Percentiles rank a stretch among this genome's conserved stretches.
Evolutionary conservation across 2,329 filamentous ascomycete species (phyloP).

Genomic region (Ascosphaera acerosa): DNA sequence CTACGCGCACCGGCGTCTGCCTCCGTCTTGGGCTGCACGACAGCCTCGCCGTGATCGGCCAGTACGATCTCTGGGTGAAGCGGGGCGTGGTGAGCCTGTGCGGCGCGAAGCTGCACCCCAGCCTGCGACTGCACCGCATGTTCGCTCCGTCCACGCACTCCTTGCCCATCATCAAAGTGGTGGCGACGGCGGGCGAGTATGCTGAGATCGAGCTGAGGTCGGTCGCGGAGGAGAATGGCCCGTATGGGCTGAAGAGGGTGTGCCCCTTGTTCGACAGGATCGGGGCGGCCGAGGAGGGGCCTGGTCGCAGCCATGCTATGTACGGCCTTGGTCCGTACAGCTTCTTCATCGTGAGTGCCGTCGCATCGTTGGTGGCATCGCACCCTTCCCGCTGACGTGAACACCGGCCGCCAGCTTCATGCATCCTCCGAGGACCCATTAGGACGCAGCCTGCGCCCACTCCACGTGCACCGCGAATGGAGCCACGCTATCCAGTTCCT

Average conservation of each 20-base stretch:
- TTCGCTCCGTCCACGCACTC: conserved; percentile 32
- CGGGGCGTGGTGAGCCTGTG: conserved; percentile 30
- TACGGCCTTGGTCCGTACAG: conserved; percentile 5
- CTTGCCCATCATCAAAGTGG: conserved; percentile 26
- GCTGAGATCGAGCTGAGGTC: conserved; percentile 26
- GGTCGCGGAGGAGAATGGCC: conserved; percentile 18
- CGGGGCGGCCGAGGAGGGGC: conserved; percentile 20
- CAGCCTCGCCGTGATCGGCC: conserved; percentile 24
- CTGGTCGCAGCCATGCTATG: neutral
- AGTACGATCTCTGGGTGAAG: conserved; percentile 31
- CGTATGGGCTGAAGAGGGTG: conserved; percentile 21
- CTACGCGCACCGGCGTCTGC: conserved; percentile 14
- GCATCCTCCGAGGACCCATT: conserved; percentile 18
- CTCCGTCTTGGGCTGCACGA: conserved; percentile 17
- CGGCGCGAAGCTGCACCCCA: conserved; percentile 30
- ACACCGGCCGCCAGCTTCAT: conserved; percentile 13
- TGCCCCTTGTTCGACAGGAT: conserved; percentile 28
- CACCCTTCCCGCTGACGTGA: too few relatives aligned
- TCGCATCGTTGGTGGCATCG: too few relatives aligned
- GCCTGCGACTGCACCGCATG: conserved; percentile 20
- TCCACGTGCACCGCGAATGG: conserved; percentile 21
- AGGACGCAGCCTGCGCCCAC: conserved; percentile 17
- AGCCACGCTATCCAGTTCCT: conserved; percentile 19
- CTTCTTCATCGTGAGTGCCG: conserved; percentile 15
- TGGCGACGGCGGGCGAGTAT: conserved; percentile 16